Conservation (phyloP, 805 yeast species). For the Zygotorulaspora florentina region DNA sequence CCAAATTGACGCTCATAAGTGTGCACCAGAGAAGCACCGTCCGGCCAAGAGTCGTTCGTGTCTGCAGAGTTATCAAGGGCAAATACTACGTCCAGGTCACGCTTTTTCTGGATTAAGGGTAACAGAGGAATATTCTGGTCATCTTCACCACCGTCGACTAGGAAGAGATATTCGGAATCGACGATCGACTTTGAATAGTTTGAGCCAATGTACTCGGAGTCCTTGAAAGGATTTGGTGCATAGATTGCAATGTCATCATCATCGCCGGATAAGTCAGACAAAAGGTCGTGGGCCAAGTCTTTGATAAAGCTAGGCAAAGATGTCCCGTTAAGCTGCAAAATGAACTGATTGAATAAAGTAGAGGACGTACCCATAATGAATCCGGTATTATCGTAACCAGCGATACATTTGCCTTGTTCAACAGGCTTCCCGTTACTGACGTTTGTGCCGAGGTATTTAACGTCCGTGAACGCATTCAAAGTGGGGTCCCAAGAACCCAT, state of each 20-base stretch:
- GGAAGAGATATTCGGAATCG: constrained; percentile 42
- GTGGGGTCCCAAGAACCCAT: constrained; percentile 89
- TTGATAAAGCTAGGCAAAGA: constrained; percentile 45
- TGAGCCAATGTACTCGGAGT: constrained; percentile 37
- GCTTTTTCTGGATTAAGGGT: constrained; percentile 56
- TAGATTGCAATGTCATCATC: constrained; percentile 67
- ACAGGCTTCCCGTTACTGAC: constrained; percentile 58
- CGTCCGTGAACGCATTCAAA: constrained; percentile 58
- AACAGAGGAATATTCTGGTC: constrained; percentile 57
- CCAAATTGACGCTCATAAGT: constrained; percentile 58
- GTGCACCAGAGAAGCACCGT: constrained; percentile 54
- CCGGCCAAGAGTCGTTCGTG: constrained; percentile 58
- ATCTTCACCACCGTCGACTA: constrained; percentile 77
- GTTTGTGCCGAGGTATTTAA: constrained; percentile 66
- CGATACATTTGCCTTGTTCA: constrained; percentile 49
- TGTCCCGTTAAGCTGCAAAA: constrained; percentile 54
- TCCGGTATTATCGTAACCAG: constrained; percentile 78
- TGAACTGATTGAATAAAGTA: constrained; percentile 66
- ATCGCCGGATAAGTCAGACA: constrained; percentile 44
- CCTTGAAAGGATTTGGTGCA: constrained; percentile 67
- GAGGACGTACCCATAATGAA: constrained; percentile 81
- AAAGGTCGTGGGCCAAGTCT: constrained; percentile 43
- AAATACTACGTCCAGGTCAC: constrained; percentile 60
- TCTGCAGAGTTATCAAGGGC: constrained; percentile 73
- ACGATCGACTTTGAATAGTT: constrained; percentile 38